Percentiles rank a stretch among this genome's conserved stretches.
phyloP scores from a whole-genome alignment of 768 basidiomycete species.

The Boletales sp. region DNA sequence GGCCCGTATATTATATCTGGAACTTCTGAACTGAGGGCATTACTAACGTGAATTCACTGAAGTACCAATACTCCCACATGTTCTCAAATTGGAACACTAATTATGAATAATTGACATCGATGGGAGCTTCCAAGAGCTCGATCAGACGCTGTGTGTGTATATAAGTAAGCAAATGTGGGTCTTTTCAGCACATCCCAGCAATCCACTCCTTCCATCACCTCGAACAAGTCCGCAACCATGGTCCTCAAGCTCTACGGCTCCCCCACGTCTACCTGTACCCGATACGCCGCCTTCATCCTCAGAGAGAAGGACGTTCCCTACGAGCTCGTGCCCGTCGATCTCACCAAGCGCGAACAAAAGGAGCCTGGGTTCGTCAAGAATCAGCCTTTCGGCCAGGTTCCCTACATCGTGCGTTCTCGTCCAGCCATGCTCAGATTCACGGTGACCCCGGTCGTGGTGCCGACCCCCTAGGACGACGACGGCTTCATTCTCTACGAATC shows the following conservation, averaged over 20 bases:
- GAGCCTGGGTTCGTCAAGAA: constrained; percentile 35
- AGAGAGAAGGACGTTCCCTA: constrained; percentile 58
- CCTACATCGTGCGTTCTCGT: constrained; percentile 35
- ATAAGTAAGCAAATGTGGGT: background rate
- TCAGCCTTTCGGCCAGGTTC: constrained; percentile 60
- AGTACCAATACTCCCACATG: too few species aligned
- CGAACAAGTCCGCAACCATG: constrained; percentile 21
- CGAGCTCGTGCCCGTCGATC: constrained; percentile 44
- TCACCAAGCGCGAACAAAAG: constrained; percentile 46
- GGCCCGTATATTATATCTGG: too few species aligned
- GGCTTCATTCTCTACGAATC: constrained; percentile 62
- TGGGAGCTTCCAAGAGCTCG: too few species aligned
- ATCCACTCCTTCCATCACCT: background rate
- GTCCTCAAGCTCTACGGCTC: constrained; percentile 35
- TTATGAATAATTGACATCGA: too few species aligned
- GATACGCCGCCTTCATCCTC: constrained; percentile 47
- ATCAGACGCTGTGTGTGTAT: background rate
- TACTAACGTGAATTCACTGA: too few species aligned
- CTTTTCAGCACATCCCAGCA: background rate
- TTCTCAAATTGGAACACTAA: too few species aligned
- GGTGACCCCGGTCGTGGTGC: background rate
- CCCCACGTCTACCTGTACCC: constrained; percentile 44
- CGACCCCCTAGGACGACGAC: constrained; percentile 48
- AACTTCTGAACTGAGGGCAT: too few species aligned
- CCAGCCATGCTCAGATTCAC: too few species aligned